A percentile compares a stretch with the other conserved stretches of the same genome.
phyloP scores from a whole-genome alignment of 495 filamentous ascomycete species.

The Hyaloscypha finlandica region DNA sequence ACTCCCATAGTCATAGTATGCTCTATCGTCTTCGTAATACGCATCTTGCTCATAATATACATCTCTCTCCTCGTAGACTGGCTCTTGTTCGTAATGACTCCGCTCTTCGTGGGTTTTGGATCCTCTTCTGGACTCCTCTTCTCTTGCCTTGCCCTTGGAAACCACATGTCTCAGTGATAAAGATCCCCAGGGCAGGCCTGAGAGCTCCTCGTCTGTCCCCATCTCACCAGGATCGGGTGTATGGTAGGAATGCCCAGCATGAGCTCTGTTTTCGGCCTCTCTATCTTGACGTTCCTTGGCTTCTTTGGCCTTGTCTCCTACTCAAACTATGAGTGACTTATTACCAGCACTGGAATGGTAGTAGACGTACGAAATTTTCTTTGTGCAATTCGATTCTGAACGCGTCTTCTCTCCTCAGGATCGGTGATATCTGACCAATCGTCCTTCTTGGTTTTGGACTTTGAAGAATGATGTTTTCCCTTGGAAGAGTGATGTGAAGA shows the following conservation, averaged over 20 bases:
- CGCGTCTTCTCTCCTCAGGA: constrained; percentile 58
- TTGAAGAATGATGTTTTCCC: constrained; percentile 28
- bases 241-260: constrained; percentile 57
- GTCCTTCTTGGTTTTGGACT: constrained; percentile 43
- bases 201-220: constrained; percentile 48
- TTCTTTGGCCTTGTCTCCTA: constrained; percentile 61
- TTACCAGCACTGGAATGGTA: background rate
- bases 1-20: constrained; percentile 33
- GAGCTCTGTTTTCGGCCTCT: constrained; percentile 54
- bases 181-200: constrained; percentile 66
- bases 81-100: constrained; percentile 22
- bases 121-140: constrained; percentile 39
- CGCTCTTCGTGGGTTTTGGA: constrained; percentile 23
- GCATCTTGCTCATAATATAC: constrained; percentile 29
- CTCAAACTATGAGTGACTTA: background rate
- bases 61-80: constrained; percentile 22
- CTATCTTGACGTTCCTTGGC: constrained; percentile 58
- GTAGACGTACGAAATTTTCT: constrained; percentile 57
- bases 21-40: constrained; percentile 30
- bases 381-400: constrained; percentile 63
- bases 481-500: constrained; percentile 29
- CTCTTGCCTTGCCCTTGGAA: constrained; percentile 50
- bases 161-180: constrained; percentile 57
- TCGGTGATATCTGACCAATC: constrained; percentile 63
- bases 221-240: constrained; percentile 53